A percentile compares a stretch with the other conserved stretches of the same genome.
phyloP scores from a whole-genome alignment of 1,139 yeast genomes.

The Yamadazyma triangularis region DNA sequence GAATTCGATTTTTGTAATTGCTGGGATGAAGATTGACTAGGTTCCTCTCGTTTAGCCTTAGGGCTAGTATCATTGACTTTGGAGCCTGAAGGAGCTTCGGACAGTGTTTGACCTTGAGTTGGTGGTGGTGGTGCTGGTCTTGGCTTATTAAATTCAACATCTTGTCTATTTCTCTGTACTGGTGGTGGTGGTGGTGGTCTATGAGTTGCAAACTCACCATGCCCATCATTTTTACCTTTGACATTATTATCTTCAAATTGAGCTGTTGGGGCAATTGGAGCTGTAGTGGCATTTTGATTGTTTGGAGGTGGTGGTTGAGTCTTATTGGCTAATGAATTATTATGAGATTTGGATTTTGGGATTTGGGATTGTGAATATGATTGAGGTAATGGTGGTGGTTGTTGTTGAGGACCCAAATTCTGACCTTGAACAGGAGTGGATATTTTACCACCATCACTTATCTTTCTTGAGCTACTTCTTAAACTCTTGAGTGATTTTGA shows the following conservation, averaged over 20 bases:
- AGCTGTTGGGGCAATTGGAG: conserved; percentile 33
- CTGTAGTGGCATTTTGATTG: conserved; percentile 31
- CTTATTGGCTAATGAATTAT: conserved; percentile 29
- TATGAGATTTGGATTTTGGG: conserved; percentile 45
- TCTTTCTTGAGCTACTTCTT: conserved; percentile 18
- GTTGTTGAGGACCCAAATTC: not conserved
- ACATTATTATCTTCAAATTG: conserved; percentile 20
- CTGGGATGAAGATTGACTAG: too few relatives aligned
- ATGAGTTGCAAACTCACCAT: conserved; percentile 24
- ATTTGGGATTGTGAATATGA: conserved; percentile 15
- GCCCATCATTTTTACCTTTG: conserved; percentile 20
- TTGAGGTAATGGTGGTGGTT: conserved; percentile 1
- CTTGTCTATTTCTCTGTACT: conserved; percentile 15
- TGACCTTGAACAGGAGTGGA: conserved; percentile 11
- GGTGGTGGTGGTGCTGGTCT: conserved; percentile 22
- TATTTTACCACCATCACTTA: conserved; percentile 17
- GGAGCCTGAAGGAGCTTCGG: too few relatives aligned
- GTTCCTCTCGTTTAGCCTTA: too few relatives aligned
- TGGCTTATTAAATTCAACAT: conserved; percentile 7
- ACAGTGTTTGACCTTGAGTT: too few relatives aligned
- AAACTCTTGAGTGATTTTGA: conserved; percentile 36
- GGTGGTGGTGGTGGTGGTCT: conserved; percentile 37
- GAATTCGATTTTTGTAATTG: too few relatives aligned
- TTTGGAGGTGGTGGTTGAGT: conserved; percentile 10
- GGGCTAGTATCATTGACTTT: too few relatives aligned